Evolutionary conservation across 805 yeast genomes (phyloP).

Genomic region (Barnettozyma vustinii): DNA sequence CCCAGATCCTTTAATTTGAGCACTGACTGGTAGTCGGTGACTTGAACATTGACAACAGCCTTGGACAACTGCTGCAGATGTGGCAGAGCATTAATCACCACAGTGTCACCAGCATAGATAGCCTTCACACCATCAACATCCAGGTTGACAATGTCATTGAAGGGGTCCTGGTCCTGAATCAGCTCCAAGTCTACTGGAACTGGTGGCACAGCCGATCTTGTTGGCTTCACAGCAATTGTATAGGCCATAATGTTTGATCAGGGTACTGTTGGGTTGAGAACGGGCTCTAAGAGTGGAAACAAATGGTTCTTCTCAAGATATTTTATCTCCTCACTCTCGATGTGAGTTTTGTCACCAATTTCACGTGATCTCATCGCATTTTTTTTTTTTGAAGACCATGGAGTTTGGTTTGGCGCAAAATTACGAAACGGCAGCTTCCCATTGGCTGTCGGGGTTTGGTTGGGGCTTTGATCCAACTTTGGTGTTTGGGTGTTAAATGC

Average conservation of each 20-base stretch:
- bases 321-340: neutral
- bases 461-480: neutral
- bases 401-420: neutral
- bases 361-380: constrained; percentile 9
- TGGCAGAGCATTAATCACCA: constrained; percentile 58
- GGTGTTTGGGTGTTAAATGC: constrained; percentile 6
- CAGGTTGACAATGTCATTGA: constrained; percentile 4
- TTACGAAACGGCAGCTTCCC: neutral
- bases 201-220: constrained; percentile 3
- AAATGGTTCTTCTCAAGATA: neutral
- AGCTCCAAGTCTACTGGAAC: constrained; percentile 8
- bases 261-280: neutral
- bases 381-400: neutral
- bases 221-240: constrained; percentile 6
- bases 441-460: constrained; percentile 4
- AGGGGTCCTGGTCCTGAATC: constrained; percentile 9
- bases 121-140: constrained; percentile 1
- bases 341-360: constrained; percentile 1
- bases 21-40: constrained; percentile 64
- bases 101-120: constrained; percentile 46
- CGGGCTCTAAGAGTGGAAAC: neutral
- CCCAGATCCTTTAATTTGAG: constrained; percentile 71
- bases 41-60: constrained; percentile 56
- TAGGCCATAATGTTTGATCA: constrained; percentile 1
- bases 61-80: constrained; percentile 41